phyloP scores from a whole-genome alignment of 192 early-diverging fungal genomes.

The Ambispora gerdemannii region DNA sequence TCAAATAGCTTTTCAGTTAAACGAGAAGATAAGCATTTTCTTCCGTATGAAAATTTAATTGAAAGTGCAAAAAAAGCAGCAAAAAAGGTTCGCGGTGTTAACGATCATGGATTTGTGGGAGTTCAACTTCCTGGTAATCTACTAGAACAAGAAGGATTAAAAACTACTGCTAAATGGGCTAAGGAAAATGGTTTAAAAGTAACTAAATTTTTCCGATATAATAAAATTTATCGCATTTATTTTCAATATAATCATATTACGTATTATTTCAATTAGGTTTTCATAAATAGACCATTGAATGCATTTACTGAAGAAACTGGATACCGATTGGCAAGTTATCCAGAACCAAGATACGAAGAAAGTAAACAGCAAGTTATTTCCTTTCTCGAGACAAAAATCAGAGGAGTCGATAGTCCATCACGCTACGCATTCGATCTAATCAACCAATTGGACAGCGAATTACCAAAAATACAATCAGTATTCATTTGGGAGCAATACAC shows the following conservation, averaged over 20 bases:
- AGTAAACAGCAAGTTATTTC: conserved; percentile 24
- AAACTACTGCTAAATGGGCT: conserved; percentile 41
- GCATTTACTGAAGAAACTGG: conserved; percentile 34
- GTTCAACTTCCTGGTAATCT: conserved; percentile 43
- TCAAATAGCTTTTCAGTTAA: conserved; percentile 41
- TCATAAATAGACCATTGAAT: conserved; percentile 43
- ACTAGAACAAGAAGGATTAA: conserved; percentile 37
- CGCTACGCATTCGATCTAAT: conserved; percentile 1
- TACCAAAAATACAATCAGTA: not conserved
- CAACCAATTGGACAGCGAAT: not conserved
- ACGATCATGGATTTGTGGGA: conserved; percentile 35
- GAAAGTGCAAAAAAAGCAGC: conserved; percentile 36
- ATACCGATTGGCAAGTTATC: conserved; percentile 39
- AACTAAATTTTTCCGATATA: not conserved
- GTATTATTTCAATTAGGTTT: too few species aligned
- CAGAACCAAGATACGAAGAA: conserved; percentile 25
- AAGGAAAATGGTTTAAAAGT: conserved; percentile 36
- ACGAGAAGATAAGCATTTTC: conserved; percentile 37
- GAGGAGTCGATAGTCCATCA: not conserved
- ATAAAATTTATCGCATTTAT: not conserved
- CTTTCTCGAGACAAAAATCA: conserved; percentile 1
- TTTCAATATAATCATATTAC: too few species aligned
- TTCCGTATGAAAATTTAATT: conserved; percentile 38
- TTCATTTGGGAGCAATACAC: conserved; percentile 5
- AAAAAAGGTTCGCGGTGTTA: conserved; percentile 26